phyloP scores from a whole-genome alignment of 75 land plant species.

The Sequoiadendron giganteum region DNA sequence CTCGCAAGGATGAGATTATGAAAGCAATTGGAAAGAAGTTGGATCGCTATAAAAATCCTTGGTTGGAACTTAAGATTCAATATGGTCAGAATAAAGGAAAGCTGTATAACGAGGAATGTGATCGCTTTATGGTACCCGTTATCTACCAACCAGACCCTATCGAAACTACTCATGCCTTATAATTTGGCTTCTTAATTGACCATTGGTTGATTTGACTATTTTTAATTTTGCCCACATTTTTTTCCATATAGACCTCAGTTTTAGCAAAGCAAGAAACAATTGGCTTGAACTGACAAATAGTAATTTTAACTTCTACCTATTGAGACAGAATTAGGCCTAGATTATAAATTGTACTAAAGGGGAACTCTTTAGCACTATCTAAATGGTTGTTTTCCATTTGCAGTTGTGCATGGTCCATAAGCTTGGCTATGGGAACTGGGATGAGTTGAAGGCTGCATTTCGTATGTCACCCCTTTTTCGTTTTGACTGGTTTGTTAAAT shows the following conservation, averaged over 20 bases:
- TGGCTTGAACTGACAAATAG: background rate
- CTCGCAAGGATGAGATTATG: constrained; percentile 98
- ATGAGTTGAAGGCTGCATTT: constrained; percentile 94
- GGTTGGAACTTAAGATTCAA: constrained; percentile 94
- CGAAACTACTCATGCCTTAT: background rate
- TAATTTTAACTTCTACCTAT: too few relatives aligned
- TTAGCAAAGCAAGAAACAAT: background rate
- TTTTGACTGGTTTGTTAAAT: constrained; percentile 99
- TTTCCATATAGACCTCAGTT: background rate
- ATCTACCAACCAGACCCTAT: background rate
- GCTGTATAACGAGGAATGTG: constrained; percentile 98
- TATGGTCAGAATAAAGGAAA: constrained; percentile 99
- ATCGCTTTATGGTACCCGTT: constrained; percentile 78
- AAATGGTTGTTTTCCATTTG: background rate
- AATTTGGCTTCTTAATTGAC: background rate
- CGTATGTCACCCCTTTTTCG: constrained; percentile 92
- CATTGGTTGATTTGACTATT: background rate
- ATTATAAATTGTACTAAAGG: background rate
- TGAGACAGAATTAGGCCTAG: background rate
- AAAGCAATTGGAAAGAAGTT: constrained; percentile 96
- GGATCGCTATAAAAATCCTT: constrained; percentile 96
- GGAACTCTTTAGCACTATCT: background rate
- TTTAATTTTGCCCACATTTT: background rate
- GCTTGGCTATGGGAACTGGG: constrained; percentile 99
- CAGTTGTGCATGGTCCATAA: constrained; percentile 97